Conservation (phyloP, 176 grass and related monocot genomes). For the Secale cereale region DNA sequence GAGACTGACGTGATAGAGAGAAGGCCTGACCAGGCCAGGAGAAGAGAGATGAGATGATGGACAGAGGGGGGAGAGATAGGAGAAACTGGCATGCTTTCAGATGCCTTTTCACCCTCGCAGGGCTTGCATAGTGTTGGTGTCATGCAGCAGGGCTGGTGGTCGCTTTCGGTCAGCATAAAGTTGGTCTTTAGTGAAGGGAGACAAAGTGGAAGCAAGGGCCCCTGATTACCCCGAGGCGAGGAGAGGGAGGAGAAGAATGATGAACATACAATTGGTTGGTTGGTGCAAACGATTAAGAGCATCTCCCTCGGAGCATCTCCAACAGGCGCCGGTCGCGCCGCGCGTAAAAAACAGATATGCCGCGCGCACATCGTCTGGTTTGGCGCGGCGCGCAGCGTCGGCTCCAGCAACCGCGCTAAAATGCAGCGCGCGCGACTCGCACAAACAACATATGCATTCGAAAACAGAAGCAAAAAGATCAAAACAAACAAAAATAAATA, state of each 20-base stretch:
- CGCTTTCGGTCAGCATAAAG: slow-evolving; percentile 32
- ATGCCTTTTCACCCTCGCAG: slow-evolving; percentile 26
- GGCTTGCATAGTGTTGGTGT: slow-evolving; percentile 31
- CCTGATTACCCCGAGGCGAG: slow-evolving; percentile 4
- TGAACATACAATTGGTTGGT: background rate
- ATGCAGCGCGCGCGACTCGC: no score
- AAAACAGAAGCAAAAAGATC: no score
- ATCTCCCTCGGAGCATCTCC: no score
- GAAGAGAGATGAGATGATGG: background rate
- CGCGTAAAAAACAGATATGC: no score
- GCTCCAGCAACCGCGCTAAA: no score
- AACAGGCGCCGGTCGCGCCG: no score
- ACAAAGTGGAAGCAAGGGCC: slow-evolving; percentile 27
- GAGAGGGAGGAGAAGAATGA: no score
- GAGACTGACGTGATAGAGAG: slow-evolving; percentile 31
- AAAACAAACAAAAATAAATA: no score
- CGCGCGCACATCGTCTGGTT: no score
- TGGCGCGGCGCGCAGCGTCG: no score
- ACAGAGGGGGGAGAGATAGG: no score
- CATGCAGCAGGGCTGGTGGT: background rate
- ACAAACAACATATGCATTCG: no score
- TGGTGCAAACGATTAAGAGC: background rate
- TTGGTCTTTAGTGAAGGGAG: slow-evolving; percentile 1
- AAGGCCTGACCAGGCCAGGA: background rate
- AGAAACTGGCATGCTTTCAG: slow-evolving; percentile 28